Evolutionary conservation across 2,329 filamentous ascomycete genomes (phyloP).

Genomic region (Lachnellula occidentalis): DNA sequence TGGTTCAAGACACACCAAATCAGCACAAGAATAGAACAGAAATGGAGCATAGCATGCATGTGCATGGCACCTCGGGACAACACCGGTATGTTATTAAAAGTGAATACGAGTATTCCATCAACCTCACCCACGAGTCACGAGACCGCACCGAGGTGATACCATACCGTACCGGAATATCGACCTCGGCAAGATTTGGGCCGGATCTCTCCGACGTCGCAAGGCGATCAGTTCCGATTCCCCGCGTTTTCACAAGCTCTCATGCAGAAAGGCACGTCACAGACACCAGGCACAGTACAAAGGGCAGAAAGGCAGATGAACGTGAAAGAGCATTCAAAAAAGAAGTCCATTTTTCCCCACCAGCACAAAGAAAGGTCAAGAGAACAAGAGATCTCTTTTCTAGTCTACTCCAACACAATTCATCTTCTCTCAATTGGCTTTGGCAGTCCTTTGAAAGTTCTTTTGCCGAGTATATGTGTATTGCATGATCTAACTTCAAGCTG

Average conservation of each 20-base stretch:
- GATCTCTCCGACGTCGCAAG: neutral
- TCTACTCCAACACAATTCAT: neutral
- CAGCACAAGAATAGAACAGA: too few relatives aligned
- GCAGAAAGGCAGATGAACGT: neutral
- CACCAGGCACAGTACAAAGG: neutral
- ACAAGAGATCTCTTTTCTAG: neutral
- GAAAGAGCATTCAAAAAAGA: neutral
- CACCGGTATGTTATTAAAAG: too few relatives aligned
- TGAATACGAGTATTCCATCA: too few relatives aligned
- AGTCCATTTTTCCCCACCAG: neutral
- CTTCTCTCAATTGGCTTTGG: neutral
- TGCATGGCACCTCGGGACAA: too few relatives aligned
- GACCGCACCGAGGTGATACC: too few relatives aligned
- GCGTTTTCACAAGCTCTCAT: neutral
- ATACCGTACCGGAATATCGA: neutral
- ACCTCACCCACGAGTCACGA: too few relatives aligned
- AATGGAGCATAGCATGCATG: too few relatives aligned
- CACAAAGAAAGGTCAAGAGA: neutral
- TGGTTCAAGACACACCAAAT: too few relatives aligned
- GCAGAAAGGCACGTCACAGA: neutral
- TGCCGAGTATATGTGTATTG: too few relatives aligned
- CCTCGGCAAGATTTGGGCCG: neutral
- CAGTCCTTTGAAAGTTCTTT: too few relatives aligned
- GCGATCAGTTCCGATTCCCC: neutral
- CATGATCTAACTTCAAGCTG: neutral